These are phyloP conservation scores for Vigna trinervia DNA, from an alignment of 306 rosid species.

Conservation along the genomic window DNA sequence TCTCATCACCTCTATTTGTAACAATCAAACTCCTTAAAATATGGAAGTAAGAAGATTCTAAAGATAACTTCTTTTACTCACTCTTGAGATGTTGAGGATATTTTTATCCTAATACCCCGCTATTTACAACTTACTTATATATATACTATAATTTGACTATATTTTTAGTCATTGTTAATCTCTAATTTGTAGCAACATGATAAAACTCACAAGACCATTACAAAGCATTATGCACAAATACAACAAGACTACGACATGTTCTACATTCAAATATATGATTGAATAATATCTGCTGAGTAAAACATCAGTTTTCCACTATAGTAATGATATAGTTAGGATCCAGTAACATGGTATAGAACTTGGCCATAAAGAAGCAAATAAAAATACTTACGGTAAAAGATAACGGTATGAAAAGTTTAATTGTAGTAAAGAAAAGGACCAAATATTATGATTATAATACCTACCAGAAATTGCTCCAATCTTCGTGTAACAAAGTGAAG, in stretches of 20 bases:
- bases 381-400: not conserved
- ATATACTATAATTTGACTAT: too few relatives aligned
- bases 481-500: conserved; percentile 84
- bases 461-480: conserved; percentile 93
- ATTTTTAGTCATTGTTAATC: too few relatives aligned
- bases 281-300: not conserved
- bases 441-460: conserved; percentile 37
- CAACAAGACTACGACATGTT: conserved; percentile 1
- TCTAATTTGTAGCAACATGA: not conserved
- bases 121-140: too few relatives aligned
- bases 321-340: not conserved
- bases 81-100: too few relatives aligned
- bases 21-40: too few relatives aligned
- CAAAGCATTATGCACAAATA: conserved; percentile 23
- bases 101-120: too few relatives aligned
- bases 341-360: not conserved
- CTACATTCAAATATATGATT: not conserved
- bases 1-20: too few relatives aligned
- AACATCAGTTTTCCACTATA: not conserved
- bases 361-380: conserved; percentile 21
- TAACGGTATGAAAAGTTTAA: conserved; percentile 14
- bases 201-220: conserved; percentile 29
- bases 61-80: too few relatives aligned
- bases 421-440: conserved; percentile 8
- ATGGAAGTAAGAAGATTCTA: too few relatives aligned